Evolutionary conservation across 2,329 filamentous ascomycete genomes (phyloP), one percentile per base, ranked within the genome.

Genomic region (Ophidiomyces ophidiicola): DNA sequence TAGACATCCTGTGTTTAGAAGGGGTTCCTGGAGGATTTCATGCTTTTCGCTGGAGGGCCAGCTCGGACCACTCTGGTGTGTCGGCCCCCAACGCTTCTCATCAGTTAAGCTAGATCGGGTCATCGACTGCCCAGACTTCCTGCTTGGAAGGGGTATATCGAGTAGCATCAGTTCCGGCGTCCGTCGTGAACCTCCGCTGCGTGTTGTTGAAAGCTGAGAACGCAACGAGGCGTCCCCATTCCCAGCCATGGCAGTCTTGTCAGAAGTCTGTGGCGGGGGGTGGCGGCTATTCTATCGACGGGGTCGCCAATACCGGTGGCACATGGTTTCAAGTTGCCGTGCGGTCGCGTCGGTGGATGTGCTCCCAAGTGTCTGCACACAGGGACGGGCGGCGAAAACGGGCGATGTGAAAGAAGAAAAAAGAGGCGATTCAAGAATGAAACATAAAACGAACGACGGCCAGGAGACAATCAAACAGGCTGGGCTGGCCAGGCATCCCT

Each of bases 51-150:
- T 19, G 6, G 39, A 31, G 14, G 20, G 18, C 28, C 21, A 20
- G 11, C 20, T 26, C 14, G 29, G 31, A 14, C n/a, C 6, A n/a
- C 31, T 30, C 12, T 30, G 32, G 12, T 34, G 21, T 29, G 38
- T 19, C 17, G 38, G 20, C 8, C 32, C 29, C 26, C 38, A 39
- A 19, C 23, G 17, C 15, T 37, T 39, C 20, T 45, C 46, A 34
- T 44, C 42, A 18, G 25, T 36, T 19, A 39, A 29, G 34, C 44
- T 46, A 3, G 42, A 41, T 10, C n/a, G 29, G 4, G 45, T 33
- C 12, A 43, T 37, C 2, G 46, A 48, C 12, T 41, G 45, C 6
- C 42, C 42, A n/a, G 46, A 48, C 32, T 41, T 46, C 21, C 41
- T 41, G 25, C 42, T 41, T 12, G 29, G 23, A 19, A 41, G 36